Evolutionary conservation across 176 grass and related monocot species (phyloP), one percentile per base, ranked within the genome.

Genomic region (Zea mays): DNA sequence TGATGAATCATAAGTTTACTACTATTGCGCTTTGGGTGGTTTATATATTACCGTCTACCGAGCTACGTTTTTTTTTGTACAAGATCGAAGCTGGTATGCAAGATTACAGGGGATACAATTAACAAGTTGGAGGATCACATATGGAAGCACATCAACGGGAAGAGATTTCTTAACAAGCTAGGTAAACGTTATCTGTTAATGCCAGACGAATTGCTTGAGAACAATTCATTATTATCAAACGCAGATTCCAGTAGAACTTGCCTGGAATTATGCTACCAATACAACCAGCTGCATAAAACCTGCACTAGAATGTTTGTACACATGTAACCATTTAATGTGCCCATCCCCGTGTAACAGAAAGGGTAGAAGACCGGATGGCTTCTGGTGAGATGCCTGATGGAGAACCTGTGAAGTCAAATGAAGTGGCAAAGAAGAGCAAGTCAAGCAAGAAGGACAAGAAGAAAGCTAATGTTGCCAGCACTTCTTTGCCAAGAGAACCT

Each of bases 141-240:
- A 79, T 98, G 96, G 96, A 98, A 98, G 85, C 95, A 98, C 71
- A 87, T 94, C 66, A 94, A 84, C 35, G 95, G 95, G 71, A 94
- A 84, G 83, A 94, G 89, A 46, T 94, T 98, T 79, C 79, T 84
- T 8, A 94, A 94, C 39, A 94, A 85, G 83, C 79, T 98, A 94
- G 95, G 92, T 98, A 90, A 71, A 17, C 5, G 40, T 75, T 36
- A 14, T 44, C 45, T 43, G 62, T 9, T 33, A 19, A 4, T 39
- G 8, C 19, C 43, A 7, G 57, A 72, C 13, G 5, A 71, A 38
- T 62, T 55, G 10, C 60, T 68, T 2, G 10, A 9, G 3, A 83
- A 61, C 36, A 73, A 17, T 79, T 61, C n/a, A n/a, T 17, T n/a
- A n/a, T 59, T 52, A 36, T 73, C 64, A 55, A 42, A 71, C 9